phyloP scores from a whole-genome alignment of 768 basidiomycete species.

The Mrakia frigida region DNA sequence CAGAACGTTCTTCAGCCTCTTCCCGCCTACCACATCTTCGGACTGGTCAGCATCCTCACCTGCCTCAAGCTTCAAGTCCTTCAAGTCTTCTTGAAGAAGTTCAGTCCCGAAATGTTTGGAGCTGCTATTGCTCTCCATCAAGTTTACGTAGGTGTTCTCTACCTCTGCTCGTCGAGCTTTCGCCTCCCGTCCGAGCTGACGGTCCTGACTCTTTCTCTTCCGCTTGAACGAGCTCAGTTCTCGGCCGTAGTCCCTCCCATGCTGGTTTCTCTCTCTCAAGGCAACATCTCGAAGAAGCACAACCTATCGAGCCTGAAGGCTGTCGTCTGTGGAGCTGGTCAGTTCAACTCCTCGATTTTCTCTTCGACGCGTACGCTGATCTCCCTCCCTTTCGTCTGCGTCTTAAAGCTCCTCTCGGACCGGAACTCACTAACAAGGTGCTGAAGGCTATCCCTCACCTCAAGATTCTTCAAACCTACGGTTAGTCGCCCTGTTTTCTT shows the following conservation, averaged over 20 bases:
- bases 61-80: conserved; percentile 4
- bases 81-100: conserved; percentile 50
- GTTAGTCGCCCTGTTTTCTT: neutral
- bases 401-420: conserved; percentile 37
- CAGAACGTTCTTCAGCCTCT: conserved; percentile 8
- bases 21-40: conserved; percentile 16
- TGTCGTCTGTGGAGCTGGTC: conserved; percentile 33
- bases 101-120: conserved; percentile 66
- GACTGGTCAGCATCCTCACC: neutral
- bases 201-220: neutral
- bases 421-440: conserved; percentile 35
- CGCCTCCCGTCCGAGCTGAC: neutral
- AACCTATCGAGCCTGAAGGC: conserved; percentile 33
- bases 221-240: too few species aligned
- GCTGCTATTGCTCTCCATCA: conserved; percentile 35
- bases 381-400: neutral
- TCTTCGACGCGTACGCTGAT: neutral
- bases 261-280: conserved; percentile 66
- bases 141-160: neutral
- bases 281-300: conserved; percentile 45
- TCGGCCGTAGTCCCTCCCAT: conserved; percentile 59
- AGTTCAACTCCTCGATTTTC: neutral
- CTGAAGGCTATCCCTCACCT: conserved; percentile 1
- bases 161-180: too few species aligned
- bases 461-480: conserved; percentile 9